phyloP scores from a whole-genome alignment of 192 early-diverging fungal species.

The Coemansia sp. region DNA sequence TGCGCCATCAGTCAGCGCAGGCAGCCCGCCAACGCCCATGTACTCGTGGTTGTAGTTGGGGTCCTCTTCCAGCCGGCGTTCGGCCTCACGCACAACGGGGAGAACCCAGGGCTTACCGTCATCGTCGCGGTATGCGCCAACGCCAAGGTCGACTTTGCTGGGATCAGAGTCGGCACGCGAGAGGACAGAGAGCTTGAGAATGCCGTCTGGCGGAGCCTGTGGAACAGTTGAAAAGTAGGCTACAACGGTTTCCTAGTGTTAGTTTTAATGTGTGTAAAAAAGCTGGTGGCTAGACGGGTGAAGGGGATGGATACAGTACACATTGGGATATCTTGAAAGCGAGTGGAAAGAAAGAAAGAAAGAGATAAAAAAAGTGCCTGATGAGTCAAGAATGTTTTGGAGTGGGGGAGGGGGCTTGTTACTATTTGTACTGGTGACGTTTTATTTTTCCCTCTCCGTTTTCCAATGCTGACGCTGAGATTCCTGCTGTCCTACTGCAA shows the following conservation, averaged over 20 bases:
- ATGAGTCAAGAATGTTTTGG: background rate
- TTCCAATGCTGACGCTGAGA: too few relatives aligned
- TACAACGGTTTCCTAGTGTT: background rate
- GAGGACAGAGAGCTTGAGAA: constrained; percentile 81
- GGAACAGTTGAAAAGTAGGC: constrained; percentile 41
- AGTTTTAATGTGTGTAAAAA: background rate
- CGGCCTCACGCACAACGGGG: constrained; percentile 90
- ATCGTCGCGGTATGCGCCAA: constrained; percentile 94
- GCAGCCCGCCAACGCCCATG: constrained; percentile 80
- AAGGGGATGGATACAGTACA: too few relatives aligned
- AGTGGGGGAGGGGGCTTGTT: background rate
- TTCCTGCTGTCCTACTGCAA: too few relatives aligned
- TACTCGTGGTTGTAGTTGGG: constrained; percentile 88
- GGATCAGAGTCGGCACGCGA: constrained; percentile 77
- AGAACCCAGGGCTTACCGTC: constrained; percentile 93
- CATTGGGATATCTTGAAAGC: too few relatives aligned
- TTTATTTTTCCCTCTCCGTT: too few relatives aligned
- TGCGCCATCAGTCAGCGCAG: constrained; percentile 75
- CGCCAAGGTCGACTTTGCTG: constrained; percentile 89
- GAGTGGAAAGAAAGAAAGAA: too few relatives aligned
- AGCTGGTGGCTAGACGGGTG: too few relatives aligned
- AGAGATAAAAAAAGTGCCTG: background rate
- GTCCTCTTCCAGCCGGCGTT: constrained; percentile 68
- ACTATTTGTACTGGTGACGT: background rate
- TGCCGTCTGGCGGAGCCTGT: constrained; percentile 81